Evolutionary conservation across 164 flowering plant genomes (phyloP).

Genomic region (Piper betle): DNA sequence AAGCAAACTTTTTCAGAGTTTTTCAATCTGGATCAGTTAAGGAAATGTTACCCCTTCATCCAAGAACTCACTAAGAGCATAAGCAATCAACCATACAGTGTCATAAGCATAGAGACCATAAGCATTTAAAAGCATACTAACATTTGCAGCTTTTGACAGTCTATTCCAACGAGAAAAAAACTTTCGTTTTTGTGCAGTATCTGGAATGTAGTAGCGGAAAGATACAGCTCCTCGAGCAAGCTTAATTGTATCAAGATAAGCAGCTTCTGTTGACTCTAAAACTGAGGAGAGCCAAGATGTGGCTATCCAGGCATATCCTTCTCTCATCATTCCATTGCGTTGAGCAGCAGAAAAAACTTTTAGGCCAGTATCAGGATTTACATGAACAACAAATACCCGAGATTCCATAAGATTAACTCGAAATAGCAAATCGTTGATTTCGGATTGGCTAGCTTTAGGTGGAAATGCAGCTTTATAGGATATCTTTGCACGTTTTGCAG

Average conservation of each 20-base stretch:
- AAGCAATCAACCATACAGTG: slow-evolving; percentile 74
- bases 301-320: slow-evolving; percentile 83
- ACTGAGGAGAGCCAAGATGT: slow-evolving; percentile 87
- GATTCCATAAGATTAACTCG: slow-evolving; percentile 70
- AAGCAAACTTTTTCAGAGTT: slow-evolving; percentile 28
- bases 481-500: slow-evolving; percentile 57
- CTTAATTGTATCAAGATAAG: slow-evolving; percentile 23
- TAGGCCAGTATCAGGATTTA: slow-evolving; percentile 67
- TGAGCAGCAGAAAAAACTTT: slow-evolving; percentile 49
- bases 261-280: slow-evolving; percentile 43
- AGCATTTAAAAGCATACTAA: slow-evolving; percentile 30
- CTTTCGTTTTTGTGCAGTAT: slow-evolving; percentile 31
- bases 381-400: slow-evolving; percentile 72
- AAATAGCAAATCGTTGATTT: slow-evolving; percentile 36
- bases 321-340: slow-evolving; percentile 45
- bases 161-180: slow-evolving; percentile 44
- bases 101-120: slow-evolving; percentile 86
- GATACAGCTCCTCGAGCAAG: slow-evolving; percentile 75
- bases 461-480: slow-evolving; percentile 61
- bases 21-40: slow-evolving; percentile 50
- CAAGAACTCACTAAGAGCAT: slow-evolving; percentile 50
- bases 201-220: slow-evolving; percentile 66
- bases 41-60: slow-evolving; percentile 37
- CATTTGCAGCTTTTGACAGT: slow-evolving; percentile 16
- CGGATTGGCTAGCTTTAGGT: slow-evolving; percentile 32